Conservation (phyloP, 1,284 basidiomycete species). For the Hypsizygus ulmarius region DNA sequence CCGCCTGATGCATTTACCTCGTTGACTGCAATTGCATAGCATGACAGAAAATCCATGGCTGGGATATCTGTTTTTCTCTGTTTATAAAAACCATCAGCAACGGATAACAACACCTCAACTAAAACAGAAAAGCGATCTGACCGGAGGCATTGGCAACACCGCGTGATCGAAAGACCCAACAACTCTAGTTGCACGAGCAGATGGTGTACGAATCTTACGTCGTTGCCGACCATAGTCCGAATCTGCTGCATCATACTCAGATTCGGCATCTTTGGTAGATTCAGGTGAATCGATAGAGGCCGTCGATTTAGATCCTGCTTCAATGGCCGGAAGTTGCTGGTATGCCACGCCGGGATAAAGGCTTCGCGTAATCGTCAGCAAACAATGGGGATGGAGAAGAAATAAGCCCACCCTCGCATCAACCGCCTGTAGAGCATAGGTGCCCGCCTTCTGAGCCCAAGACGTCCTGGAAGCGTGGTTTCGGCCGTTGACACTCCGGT, state of each 20-base stretch:
- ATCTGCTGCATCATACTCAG: conserved; percentile 1
- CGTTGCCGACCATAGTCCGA: not conserved
- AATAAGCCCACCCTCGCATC: conserved; percentile 69
- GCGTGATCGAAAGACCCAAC: conserved; percentile 82
- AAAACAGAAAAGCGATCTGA: conserved; percentile 36
- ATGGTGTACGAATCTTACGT: conserved; percentile 3
- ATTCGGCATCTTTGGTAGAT: conserved; percentile 2
- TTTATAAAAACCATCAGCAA: conserved; percentile 1
- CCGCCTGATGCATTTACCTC: conserved; percentile 92
- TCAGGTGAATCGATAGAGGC: conserved; percentile 12
- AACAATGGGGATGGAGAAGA: conserved; percentile 4
- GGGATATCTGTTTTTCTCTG: conserved; percentile 85
- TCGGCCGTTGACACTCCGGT: conserved; percentile 82
- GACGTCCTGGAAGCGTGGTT: conserved; percentile 77
- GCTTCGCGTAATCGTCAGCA: conserved; percentile 27
- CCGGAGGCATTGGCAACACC: conserved; percentile 78
- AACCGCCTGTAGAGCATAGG: conserved; percentile 85
- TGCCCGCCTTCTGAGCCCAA: conserved; percentile 78
- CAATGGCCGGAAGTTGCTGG: conserved; percentile 45
- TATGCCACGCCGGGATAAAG: conserved; percentile 67
- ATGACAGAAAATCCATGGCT: conserved; percentile 91
- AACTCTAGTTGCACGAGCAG: conserved; percentile 49
- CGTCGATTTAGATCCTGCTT: conserved; percentile 31
- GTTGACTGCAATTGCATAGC: conserved; percentile 90
- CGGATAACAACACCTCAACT: not conserved